Evolutionary conservation across 202 grass and related monocot genomes (phyloP).

Genomic region (Schoenoplectus triqueter): DNA sequence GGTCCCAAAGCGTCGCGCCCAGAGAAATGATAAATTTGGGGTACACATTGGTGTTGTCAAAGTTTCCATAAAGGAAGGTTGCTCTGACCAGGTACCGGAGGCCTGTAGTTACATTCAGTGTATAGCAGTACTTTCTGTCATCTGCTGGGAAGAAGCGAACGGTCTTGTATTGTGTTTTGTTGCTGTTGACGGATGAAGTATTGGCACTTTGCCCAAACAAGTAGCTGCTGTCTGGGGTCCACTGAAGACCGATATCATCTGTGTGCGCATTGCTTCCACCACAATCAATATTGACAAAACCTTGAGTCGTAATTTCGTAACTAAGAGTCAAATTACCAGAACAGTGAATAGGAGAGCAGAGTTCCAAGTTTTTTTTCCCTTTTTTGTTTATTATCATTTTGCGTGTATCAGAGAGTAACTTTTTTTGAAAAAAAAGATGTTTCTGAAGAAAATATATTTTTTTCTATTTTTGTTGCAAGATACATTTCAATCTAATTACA

Average conservation of each 20-base stretch:
- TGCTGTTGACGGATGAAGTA: slow-evolving; percentile 6
- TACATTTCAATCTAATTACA: not conserved
- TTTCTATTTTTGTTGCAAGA: not conserved
- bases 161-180: slow-evolving; percentile 39
- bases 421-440: not conserved
- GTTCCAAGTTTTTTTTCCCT: not conserved
- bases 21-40: slow-evolving; percentile 40
- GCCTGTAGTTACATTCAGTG: slow-evolving; percentile 8
- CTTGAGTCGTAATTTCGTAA: not conserved
- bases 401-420: not conserved
- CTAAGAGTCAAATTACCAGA: not conserved
- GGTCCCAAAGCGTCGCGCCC: slow-evolving; percentile 32
- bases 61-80: slow-evolving; percentile 47
- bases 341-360: not conserved
- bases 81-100: slow-evolving; percentile 42
- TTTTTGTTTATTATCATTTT: not conserved
- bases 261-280: slow-evolving; percentile 30
- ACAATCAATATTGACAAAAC: slow-evolving; percentile 45
- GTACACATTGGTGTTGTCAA: slow-evolving; percentile 34
- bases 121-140: slow-evolving; percentile 41
- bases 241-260: slow-evolving; percentile 38
- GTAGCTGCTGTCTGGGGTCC: slow-evolving; percentile 34
- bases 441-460: not conserved
- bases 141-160: slow-evolving; percentile 41
- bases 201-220: slow-evolving; percentile 32